phyloP scores from a whole-genome alignment of 768 basidiomycete species.

The Suillus subalutaceus region DNA sequence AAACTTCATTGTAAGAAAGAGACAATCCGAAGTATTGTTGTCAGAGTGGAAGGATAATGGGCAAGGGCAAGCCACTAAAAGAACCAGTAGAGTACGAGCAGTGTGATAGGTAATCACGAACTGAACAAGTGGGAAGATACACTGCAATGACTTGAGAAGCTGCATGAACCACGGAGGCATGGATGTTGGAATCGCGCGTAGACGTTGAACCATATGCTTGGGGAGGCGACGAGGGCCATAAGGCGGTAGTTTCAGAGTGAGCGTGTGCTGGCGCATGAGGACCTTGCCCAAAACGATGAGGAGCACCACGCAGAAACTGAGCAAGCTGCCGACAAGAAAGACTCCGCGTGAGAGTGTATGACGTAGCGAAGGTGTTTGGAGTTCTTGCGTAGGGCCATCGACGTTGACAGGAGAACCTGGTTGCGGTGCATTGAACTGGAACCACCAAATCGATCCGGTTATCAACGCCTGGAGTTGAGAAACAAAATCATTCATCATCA shows the following conservation, averaged over 20 bases:
- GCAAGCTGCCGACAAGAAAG: background rate
- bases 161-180: background rate
- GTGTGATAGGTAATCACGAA: background rate
- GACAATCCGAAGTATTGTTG: background rate
- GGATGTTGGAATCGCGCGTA: background rate
- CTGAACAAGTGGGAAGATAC: background rate
- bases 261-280: background rate
- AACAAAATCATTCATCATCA: background rate
- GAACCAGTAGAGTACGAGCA: background rate
- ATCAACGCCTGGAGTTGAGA: background rate
- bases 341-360: background rate
- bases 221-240: background rate
- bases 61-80: background rate
- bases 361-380: background rate
- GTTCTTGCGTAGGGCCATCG: background rate
- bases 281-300: background rate
- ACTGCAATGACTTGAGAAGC: background rate
- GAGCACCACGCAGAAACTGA: background rate
- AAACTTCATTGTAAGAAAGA: background rate
- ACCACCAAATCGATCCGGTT: background rate
- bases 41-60: background rate
- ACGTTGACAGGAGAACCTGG: background rate
- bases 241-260: background rate
- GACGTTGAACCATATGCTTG: background rate
- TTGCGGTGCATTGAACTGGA: background rate